A percentile compares a stretch with the other conserved stretches of the same genome.
These are phyloP conservation scores for Cornus florida DNA, from an alignment of 148 eudicot genomes.

Conservation along the genomic window DNA sequence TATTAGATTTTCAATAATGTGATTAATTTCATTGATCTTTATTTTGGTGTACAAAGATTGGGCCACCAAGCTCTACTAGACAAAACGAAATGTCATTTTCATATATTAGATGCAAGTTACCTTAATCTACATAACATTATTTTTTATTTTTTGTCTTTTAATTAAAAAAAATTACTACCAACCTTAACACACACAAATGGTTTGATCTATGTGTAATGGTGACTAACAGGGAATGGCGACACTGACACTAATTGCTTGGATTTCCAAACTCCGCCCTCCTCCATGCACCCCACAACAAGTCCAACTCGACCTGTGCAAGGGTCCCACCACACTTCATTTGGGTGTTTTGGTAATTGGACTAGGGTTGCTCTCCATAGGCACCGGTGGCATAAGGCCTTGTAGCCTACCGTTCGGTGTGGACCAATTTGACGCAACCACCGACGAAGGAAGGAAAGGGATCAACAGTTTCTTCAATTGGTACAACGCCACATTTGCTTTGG, in stretches of 20 bases:
- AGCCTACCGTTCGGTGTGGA: slow-evolving; percentile 79
- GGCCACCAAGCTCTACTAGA: too few species aligned
- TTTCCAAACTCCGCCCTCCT: slow-evolving; percentile 51
- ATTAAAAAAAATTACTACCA: neutral
- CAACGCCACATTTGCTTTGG: slow-evolving; percentile 50
- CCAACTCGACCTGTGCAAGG: slow-evolving; percentile 28
- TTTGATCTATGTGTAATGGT: neutral
- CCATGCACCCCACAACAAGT: slow-evolving; percentile 32
- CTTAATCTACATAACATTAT: neutral
- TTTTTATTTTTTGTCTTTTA: too few species aligned
- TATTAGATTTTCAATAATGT: too few species aligned
- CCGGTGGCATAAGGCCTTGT: slow-evolving; percentile 75
- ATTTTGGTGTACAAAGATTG: too few species aligned
- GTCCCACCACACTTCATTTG: slow-evolving; percentile 48
- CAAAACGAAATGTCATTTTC: too few species aligned
- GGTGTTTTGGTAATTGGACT: slow-evolving; percentile 41
- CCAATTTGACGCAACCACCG: slow-evolving; percentile 71
- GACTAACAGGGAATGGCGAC: slow-evolving; percentile 58
- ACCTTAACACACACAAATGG: neutral
- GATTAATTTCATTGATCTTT: too few species aligned
- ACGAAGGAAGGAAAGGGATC: slow-evolving; percentile 68
- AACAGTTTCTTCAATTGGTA: slow-evolving; percentile 89
- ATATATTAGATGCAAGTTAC: neutral
- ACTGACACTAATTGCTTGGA: slow-evolving; percentile 47
- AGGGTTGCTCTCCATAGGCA: slow-evolving; percentile 51